Evolutionary conservation across 495 filamentous ascomycete genomes (phyloP), one percentile per base, ranked within the genome.

Genomic region (Neurospora intermedia): DNA sequence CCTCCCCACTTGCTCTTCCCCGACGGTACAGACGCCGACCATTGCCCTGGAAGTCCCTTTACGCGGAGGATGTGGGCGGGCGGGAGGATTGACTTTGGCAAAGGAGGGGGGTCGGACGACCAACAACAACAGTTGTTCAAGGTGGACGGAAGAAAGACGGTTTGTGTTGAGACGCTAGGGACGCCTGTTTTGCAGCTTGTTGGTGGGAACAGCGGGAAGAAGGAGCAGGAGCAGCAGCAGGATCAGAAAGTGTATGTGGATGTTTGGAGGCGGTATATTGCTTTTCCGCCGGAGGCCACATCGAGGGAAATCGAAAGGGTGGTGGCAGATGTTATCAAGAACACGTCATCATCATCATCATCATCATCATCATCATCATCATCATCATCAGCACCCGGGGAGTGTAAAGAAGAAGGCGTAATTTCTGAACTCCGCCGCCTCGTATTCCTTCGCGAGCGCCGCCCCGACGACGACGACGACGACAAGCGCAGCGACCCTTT

Each of bases 21-120:
- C 4, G 93, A 96, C 80, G 93, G 93, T 43, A 92, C 91, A 2
- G 93, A 95, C 80, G 80, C 82, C 3, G 86, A 87, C 3, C 92
- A 94, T 73, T 89, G 86, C 59, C 92, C 93, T 0, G 87, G 88
- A 4, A 41, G 73, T 0, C 89, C 90, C 0, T 94, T 89, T 73
- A 87, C 84, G 35, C 85, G 91, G 31, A 88, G 92, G 35, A 90
- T 96, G 88, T 96, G 93, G 93, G 91, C 91, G 3, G 92, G 92
- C 38, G 93, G 92, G 0, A 81, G 84, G 6, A 77, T 89, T 4
- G 76, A 75, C 1, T 84, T 82, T 46, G 54, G 74, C 35, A 38
- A 38, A 38, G 5, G 48, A 38, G 5, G 48, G 48, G 0, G 71
- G 77, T 6, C 77, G 72, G 73, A 69, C 0, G 27, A 31, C 2